phyloP scores from a whole-genome alignment of 805 yeast genomes.

The Ogataea methylovora region DNA sequence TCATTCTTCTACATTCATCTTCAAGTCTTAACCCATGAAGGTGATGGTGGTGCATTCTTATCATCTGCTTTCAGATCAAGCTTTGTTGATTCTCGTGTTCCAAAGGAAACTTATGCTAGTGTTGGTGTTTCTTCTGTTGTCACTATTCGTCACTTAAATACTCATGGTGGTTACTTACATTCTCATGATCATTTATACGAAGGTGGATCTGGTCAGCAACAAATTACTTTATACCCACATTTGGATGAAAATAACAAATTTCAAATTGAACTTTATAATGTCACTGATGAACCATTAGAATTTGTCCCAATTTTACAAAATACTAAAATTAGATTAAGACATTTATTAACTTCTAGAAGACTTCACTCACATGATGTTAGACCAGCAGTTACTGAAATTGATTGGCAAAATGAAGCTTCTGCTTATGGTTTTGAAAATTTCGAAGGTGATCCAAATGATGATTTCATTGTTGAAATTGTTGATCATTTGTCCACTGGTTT shows the following conservation, averaged over 20 bases:
- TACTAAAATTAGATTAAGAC: conserved; percentile 62
- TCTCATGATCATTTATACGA: conserved; percentile 69
- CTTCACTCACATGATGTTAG: conserved; percentile 80
- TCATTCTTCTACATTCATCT: conserved; percentile 60
- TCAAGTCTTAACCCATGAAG: conserved; percentile 46
- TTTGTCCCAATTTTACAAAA: conserved; percentile 63
- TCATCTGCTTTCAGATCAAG: conserved; percentile 65
- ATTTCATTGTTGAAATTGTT: conserved; percentile 70
- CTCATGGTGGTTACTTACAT: conserved; percentile 77
- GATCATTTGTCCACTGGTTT: conserved; percentile 41
- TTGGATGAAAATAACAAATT: conserved; percentile 69
- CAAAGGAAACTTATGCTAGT: conserved; percentile 48
- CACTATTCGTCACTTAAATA: conserved; percentile 59
- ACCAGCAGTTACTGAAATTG: conserved; percentile 67
- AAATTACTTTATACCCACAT: conserved; percentile 74
- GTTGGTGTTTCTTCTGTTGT: conserved; percentile 70
- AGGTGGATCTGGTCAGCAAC: conserved; percentile 81
- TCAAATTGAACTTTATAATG: conserved; percentile 61
- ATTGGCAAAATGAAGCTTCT: conserved; percentile 81
- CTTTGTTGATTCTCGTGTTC: conserved; percentile 53
- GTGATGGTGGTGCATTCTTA: conserved; percentile 68
- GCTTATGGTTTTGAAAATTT: conserved; percentile 73
- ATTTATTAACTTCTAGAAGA: conserved; percentile 51
- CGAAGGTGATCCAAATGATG: conserved; percentile 79
- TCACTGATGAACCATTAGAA: conserved; percentile 43